These are phyloP conservation scores for Thermothelomyces thermophilus DNA, from an alignment of 2,329 filamentous ascomycete species.

Conservation along the genomic window DNA sequence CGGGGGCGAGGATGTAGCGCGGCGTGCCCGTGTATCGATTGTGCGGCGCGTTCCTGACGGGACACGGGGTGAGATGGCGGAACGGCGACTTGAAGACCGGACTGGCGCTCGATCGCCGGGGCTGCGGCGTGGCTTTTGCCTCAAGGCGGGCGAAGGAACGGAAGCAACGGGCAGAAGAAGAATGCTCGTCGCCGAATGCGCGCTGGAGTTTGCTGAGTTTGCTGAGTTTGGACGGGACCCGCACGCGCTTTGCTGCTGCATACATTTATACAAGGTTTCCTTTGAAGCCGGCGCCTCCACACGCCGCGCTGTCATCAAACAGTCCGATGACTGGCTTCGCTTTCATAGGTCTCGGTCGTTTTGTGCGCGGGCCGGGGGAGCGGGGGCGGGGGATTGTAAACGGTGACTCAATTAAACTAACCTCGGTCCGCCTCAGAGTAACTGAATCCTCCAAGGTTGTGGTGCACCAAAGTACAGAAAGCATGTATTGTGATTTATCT, in stretches of 20 bases:
- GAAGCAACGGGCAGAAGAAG: neutral
- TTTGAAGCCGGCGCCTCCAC: neutral
- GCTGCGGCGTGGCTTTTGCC: neutral
- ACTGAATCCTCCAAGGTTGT: no score
- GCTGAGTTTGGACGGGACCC: constrained; percentile 4
- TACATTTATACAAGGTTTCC: neutral
- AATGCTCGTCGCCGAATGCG: neutral
- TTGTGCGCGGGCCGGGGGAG: neutral
- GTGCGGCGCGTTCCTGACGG: neutral
- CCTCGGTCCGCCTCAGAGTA: neutral
- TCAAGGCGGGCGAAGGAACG: neutral
- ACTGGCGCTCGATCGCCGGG: neutral
- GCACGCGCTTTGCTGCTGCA: constrained; percentile 1
- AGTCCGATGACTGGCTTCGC: neutral
- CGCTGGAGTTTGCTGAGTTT: neutral
- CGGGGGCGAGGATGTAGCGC: constrained; percentile 5
- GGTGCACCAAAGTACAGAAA: no score
- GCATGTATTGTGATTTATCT: no score
- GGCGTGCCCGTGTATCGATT: neutral
- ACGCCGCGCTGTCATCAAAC: neutral
- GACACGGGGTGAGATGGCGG: neutral
- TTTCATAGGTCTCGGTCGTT: constrained; percentile 1
- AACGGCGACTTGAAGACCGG: neutral
- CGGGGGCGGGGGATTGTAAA: neutral
- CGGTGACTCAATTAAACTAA: constrained; percentile 19